Evolutionary conservation across 805 yeast genomes (phyloP).

Genomic region (Priceomyces haplophilus): DNA sequence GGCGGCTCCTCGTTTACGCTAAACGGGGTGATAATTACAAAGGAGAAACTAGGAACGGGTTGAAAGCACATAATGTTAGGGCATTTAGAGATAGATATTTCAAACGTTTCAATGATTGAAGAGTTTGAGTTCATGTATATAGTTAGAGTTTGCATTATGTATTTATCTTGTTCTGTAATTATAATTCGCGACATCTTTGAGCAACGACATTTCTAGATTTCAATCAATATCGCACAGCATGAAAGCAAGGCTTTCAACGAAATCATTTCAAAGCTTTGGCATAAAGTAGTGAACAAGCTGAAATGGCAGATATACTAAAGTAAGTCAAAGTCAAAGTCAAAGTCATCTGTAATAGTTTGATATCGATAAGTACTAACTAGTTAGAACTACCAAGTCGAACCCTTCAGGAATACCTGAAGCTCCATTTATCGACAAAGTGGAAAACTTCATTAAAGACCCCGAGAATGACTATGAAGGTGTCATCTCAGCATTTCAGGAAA

Average conservation of each 20-base stretch:
- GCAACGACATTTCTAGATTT: not conserved
- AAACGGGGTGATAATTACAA: conserved; percentile 51
- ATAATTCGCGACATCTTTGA: not conserved
- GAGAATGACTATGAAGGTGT: conserved; percentile 64
- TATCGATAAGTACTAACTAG: conserved; percentile 8
- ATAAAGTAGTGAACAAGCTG: too few relatives aligned
- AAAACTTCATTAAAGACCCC: conserved; percentile 62
- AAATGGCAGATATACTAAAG: conserved; percentile 31
- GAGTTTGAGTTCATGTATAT: conserved; percentile 15
- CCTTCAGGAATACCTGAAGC: conserved; percentile 98
- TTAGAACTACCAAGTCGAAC: conserved; percentile 59
- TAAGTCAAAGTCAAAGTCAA: conserved; percentile 14
- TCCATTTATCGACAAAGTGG: conserved; percentile 84
- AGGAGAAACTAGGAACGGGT: conserved; percentile 46
- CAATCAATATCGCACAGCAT: not conserved
- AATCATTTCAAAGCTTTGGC: too few relatives aligned
- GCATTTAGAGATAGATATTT: conserved; percentile 76
- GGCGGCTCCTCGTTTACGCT: conserved; percentile 78
- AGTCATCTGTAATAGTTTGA: too few relatives aligned
- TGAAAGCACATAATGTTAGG: conserved; percentile 46
- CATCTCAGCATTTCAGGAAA: conserved; percentile 76
- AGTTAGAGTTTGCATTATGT: not conserved
- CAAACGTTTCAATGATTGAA: conserved; percentile 52
- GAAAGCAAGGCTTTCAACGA: too few relatives aligned
- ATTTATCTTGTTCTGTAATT: not conserved